Evolutionary conservation across 1,284 basidiomycete species (phyloP).

Genomic region (Malassezia caprae): DNA sequence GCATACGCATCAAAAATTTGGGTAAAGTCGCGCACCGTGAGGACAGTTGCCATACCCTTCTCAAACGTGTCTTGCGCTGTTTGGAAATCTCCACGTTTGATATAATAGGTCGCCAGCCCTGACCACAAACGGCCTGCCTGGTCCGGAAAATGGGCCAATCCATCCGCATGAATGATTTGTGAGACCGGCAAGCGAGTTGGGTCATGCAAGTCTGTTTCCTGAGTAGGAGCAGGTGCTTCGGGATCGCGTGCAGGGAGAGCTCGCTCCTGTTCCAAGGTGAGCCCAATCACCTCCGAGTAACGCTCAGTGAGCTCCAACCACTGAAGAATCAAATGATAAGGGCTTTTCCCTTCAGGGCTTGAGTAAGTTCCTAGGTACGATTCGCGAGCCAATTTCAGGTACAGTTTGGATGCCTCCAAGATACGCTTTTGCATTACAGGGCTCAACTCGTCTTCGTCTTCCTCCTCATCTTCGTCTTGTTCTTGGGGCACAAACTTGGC

Average conservation of each 20-base stretch:
- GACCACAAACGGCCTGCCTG: slow-evolving; percentile 94
- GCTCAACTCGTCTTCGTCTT: slow-evolving; percentile 3
- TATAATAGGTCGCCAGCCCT: slow-evolving; percentile 94
- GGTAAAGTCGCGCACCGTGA: slow-evolving; percentile 93
- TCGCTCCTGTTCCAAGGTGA: slow-evolving; percentile 61
- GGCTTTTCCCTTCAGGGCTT: slow-evolving; percentile 85
- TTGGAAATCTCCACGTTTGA: slow-evolving; percentile 90
- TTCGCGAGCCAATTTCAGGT: slow-evolving; percentile 71
- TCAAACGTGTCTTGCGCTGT: slow-evolving; percentile 79
- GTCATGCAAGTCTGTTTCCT: slow-evolving; percentile 58
- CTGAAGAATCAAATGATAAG: slow-evolving; percentile 83
- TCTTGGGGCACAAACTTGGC: slow-evolving; percentile 22
- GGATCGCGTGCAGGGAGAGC: slow-evolving; percentile 49
- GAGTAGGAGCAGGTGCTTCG: slow-evolving; percentile 46
- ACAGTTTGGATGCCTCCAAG: slow-evolving; percentile 82
- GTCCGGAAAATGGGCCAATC: slow-evolving; percentile 79
- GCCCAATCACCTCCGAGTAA: slow-evolving; percentile 81
- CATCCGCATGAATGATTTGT: slow-evolving; percentile 70
- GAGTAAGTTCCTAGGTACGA: slow-evolving; percentile 72
- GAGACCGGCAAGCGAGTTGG: slow-evolving; percentile 83
- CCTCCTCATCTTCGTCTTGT: slow-evolving; percentile 11
- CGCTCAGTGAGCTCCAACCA: slow-evolving; percentile 86
- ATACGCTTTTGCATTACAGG: slow-evolving; percentile 53
- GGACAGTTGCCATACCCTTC: slow-evolving; percentile 66
- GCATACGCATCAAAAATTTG: slow-evolving; percentile 96